phyloP scores from a whole-genome alignment of 2,329 filamentous ascomycete genomes.

The Blastomyces gilchristii region DNA sequence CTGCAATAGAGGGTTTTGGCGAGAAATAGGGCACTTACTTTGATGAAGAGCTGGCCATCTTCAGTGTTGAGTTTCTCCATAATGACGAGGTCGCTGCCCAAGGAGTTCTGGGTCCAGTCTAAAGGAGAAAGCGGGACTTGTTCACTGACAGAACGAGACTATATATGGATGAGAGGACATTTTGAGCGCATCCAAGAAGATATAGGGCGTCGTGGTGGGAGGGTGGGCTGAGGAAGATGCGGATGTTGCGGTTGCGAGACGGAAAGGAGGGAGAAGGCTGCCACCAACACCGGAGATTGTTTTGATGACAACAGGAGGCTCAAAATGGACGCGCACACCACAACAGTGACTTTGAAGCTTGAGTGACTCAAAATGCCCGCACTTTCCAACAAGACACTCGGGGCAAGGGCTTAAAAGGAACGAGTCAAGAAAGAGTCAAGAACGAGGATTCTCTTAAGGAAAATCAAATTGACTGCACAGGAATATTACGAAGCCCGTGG shows the following conservation, averaged over 20 bases:
- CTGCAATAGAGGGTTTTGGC: constrained; percentile 1
- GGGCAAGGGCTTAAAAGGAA: neutral
- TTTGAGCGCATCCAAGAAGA: constrained; percentile 6
- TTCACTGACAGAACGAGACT: constrained; percentile 3
- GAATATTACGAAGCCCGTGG: constrained; percentile 8
- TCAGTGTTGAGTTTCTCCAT: constrained; percentile 43
- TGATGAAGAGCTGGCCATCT: constrained; percentile 42
- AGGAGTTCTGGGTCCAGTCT: constrained; percentile 22
- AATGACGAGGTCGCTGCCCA: constrained; percentile 23
- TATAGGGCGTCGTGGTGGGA: neutral
- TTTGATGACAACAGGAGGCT: neutral
- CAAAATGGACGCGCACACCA: neutral
- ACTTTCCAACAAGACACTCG: neutral
- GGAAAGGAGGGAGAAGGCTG: neutral
- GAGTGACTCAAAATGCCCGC: neutral
- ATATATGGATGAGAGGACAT: constrained; percentile 7
- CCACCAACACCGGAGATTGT: neutral
- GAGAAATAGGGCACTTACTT: constrained; percentile 22
- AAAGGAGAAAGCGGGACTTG: neutral
- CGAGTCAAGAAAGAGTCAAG: neutral
- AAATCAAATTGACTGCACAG: neutral
- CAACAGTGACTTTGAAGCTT: neutral
- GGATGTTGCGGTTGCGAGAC: neutral
- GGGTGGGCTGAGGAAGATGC: neutral
- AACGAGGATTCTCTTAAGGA: neutral